Conservation (phyloP, 306 rosid genomes). For the Aeschynomene evenia region DNA sequence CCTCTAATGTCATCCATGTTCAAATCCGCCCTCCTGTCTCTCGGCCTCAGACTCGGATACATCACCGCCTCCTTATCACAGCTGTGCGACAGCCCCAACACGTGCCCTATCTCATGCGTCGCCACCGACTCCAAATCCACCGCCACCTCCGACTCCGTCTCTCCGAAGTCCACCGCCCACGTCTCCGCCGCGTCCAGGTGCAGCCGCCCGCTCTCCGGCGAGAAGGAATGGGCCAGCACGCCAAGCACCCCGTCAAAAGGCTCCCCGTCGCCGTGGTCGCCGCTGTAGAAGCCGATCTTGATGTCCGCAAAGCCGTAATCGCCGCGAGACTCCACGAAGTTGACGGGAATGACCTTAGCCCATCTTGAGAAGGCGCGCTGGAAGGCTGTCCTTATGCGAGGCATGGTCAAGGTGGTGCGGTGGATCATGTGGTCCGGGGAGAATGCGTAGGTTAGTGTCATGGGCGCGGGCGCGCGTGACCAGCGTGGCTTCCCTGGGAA, state of each 20-base stretch:
- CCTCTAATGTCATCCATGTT: slow-evolving; percentile 67
- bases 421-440: slow-evolving; percentile 41
- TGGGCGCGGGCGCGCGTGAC: slow-evolving; percentile 60
- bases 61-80: slow-evolving; percentile 62
- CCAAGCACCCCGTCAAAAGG: slow-evolving; percentile 85
- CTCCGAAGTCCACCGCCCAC: slow-evolving; percentile 62
- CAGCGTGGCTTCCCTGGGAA: slow-evolving; percentile 80
- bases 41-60: slow-evolving; percentile 79
- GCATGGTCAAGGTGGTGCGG: slow-evolving; percentile 39
- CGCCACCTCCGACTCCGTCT: slow-evolving; percentile 57
- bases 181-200: slow-evolving; percentile 88
- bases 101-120: slow-evolving; percentile 82
- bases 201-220: slow-evolving; percentile 72
- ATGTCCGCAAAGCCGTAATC: slow-evolving; percentile 56
- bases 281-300: slow-evolving; percentile 66
- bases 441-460: slow-evolving; percentile 63
- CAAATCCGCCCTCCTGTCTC: slow-evolving; percentile 63
- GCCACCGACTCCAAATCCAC: slow-evolving; percentile 85
- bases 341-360: slow-evolving; percentile 72
- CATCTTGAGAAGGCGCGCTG: slow-evolving; percentile 53
- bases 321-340: slow-evolving; percentile 47
- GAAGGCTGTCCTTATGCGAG: slow-evolving; percentile 44
- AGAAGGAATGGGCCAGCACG: slow-evolving; percentile 78
- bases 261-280: slow-evolving; percentile 84
- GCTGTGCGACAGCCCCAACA: slow-evolving; percentile 81